phyloP scores from a whole-genome alignment of 805 yeast species.

The Candida vartiovaarae region DNA sequence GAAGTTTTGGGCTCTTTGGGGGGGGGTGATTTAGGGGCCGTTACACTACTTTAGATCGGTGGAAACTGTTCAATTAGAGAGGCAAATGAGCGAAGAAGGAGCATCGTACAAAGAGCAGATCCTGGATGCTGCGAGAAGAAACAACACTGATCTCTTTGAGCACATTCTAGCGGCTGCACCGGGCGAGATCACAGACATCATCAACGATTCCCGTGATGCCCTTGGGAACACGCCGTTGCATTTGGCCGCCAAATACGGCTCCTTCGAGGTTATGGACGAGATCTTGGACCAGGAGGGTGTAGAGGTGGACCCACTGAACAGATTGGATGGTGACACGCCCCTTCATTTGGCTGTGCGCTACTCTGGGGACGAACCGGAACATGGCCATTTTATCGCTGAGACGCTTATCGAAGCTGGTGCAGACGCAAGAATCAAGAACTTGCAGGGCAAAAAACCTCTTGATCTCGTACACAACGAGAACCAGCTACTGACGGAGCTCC shows the following conservation, averaged over 20 bases:
- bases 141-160: slow-evolving; percentile 70
- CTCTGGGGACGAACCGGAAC: slow-evolving; percentile 64
- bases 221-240: slow-evolving; percentile 79
- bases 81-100: slow-evolving; percentile 40
- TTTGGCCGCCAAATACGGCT: slow-evolving; percentile 73
- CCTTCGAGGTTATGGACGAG: slow-evolving; percentile 77
- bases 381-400: slow-evolving; percentile 71
- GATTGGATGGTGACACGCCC: slow-evolving; percentile 77
- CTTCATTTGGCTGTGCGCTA: slow-evolving; percentile 80
- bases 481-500: slow-evolving; percentile 40
- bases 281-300: slow-evolving; percentile 84
- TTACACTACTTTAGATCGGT: too few species aligned
- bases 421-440: slow-evolving; percentile 60
- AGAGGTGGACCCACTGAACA: slow-evolving; percentile 76
- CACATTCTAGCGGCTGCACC: slow-evolving; percentile 37
- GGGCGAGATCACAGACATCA: slow-evolving; percentile 35
- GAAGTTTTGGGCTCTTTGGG: too few species aligned
- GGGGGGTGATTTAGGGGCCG: too few species aligned
- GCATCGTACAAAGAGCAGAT: slow-evolving; percentile 76
- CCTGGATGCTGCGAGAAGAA: slow-evolving; percentile 81
- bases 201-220: slow-evolving; percentile 69
- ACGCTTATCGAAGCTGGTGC: slow-evolving; percentile 88
- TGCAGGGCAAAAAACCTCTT: slow-evolving; percentile 64
- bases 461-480: slow-evolving; percentile 57
- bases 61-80: neutral